phyloP scores from a whole-genome alignment of 768 basidiomycete species.

The Lactarius deliciosus region DNA sequence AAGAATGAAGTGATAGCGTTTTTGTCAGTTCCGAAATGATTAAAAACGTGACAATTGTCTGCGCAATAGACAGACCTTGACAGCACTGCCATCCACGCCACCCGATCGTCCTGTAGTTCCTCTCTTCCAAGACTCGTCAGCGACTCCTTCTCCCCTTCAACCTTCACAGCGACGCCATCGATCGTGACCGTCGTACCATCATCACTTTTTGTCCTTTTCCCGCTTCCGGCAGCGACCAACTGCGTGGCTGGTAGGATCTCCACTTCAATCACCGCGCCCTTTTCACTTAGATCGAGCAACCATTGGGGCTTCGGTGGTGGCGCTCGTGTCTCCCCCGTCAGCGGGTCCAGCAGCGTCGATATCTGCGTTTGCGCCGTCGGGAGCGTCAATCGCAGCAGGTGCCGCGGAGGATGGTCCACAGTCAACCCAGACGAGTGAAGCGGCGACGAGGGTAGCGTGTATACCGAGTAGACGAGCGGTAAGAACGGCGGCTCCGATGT shows the following conservation, averaged over 20 bases:
- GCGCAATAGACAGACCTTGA: conserved; percentile 52
- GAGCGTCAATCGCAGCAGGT: conserved; percentile 72
- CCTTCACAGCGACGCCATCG: conserved; percentile 41
- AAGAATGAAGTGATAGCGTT: conserved; percentile 20
- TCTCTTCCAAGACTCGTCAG: conserved; percentile 70
- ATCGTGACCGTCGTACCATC: conserved; percentile 41
- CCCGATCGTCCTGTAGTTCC: conserved; percentile 71
- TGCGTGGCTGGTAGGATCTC: conserved; percentile 48
- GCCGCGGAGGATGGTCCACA: conserved; percentile 54
- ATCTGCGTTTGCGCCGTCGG: conserved; percentile 83
- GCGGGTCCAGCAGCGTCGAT: conserved; percentile 74
- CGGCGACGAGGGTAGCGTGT: conserved; percentile 80
- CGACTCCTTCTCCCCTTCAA: conserved; percentile 75
- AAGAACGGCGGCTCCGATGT: conserved; percentile 35
- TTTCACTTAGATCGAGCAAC: conserved; percentile 64
- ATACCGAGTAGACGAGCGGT: conserved; percentile 58
- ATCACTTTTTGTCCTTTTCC: conserved; percentile 34
- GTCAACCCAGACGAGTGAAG: conserved; percentile 72
- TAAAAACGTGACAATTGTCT: conserved; percentile 19
- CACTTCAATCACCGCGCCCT: conserved; percentile 57
- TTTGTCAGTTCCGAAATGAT: conserved; percentile 15
- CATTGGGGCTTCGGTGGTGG: conserved; percentile 69
- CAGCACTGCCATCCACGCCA: conserved; percentile 63
- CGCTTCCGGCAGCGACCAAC: conserved; percentile 23
- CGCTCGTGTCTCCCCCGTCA: conserved; percentile 65